Evolutionary conservation across 768 basidiomycete species (phyloP).

Genomic region (Suillus fuscotomentosus): DNA sequence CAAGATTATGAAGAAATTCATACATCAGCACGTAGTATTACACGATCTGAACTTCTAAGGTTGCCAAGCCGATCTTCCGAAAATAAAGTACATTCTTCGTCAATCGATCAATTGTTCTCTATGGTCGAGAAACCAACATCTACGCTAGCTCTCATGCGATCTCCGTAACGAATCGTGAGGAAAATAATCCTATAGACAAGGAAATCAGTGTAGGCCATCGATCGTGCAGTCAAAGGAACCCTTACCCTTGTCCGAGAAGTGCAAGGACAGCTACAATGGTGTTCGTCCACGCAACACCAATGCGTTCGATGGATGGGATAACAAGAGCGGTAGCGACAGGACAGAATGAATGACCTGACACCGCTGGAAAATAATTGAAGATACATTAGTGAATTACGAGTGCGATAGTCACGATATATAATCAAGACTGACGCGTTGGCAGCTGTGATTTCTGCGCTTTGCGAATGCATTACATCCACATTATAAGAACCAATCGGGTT

Average conservation of each 20-base stretch:
- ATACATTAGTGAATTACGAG: conserved; percentile 27
- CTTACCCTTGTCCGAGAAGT: conserved; percentile 55
- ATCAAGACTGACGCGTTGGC: conserved; percentile 22
- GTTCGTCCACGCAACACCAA: conserved; percentile 54
- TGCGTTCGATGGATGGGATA: conserved; percentile 51
- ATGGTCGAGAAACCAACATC: conserved; percentile 56
- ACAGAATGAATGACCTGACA: conserved; percentile 43
- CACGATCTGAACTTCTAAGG: background rate
- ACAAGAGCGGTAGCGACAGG: conserved; percentile 45
- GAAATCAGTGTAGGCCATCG: conserved; percentile 25
- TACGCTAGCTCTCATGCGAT: conserved; percentile 52
- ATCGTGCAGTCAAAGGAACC: conserved; percentile 4
- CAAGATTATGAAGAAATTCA: background rate
- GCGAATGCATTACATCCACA: conserved; percentile 53
- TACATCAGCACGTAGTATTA: background rate
- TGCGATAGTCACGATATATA: background rate
- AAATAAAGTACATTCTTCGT: background rate
- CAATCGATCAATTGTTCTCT: conserved; percentile 30
- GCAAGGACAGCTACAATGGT: conserved; percentile 43
- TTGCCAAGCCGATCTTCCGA: background rate
- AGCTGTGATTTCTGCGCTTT: conserved; percentile 59
- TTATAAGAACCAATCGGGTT: conserved; percentile 52
- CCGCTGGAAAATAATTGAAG: conserved; percentile 32
- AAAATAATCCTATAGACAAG: conserved; percentile 43
- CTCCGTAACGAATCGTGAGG: conserved; percentile 55